Conservation (phyloP, 805 yeast species). For the Komagataella populi region DNA sequence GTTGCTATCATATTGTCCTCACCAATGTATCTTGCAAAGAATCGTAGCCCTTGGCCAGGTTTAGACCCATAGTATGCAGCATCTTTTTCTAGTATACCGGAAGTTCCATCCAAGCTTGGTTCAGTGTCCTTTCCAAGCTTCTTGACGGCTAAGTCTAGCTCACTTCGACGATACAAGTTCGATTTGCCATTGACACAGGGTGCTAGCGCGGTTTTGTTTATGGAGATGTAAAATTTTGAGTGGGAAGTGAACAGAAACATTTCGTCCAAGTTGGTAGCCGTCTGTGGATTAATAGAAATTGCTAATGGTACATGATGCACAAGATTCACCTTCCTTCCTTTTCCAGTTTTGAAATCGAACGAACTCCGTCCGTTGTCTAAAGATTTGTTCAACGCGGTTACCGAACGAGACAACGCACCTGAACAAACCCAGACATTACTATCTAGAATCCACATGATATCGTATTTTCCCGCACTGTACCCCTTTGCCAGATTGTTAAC, state of each 20-base stretch:
- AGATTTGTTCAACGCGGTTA: constrained; percentile 32
- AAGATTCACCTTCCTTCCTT: constrained; percentile 34
- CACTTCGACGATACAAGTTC: constrained; percentile 58
- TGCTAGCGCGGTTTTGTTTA: constrained; percentile 61
- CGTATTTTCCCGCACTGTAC: constrained; percentile 50
- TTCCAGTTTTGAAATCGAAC: constrained; percentile 6
- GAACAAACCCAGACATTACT: constrained; percentile 72
- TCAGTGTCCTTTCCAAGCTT: constrained; percentile 17
- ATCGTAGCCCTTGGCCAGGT: constrained; percentile 38
- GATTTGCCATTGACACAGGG: constrained; percentile 92
- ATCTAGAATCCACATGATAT: constrained; percentile 76
- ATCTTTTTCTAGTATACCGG: constrained; percentile 18
- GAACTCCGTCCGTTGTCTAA: constrained; percentile 34
- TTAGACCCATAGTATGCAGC: constrained; percentile 16
- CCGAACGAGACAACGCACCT: constrained; percentile 52
- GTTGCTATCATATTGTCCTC: constrained; percentile 91
- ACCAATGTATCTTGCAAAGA: constrained; percentile 73
- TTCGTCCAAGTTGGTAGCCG: constrained; percentile 69
- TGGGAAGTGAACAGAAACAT: constrained; percentile 78
- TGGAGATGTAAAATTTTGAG: constrained; percentile 70
- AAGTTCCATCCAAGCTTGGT: constrained; percentile 17
- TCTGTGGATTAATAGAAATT: constrained; percentile 14
- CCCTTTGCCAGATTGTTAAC: constrained; percentile 82
- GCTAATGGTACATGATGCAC: constrained; percentile 80
- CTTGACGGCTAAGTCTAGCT: constrained; percentile 43